phyloP scores from a whole-genome alignment of 1,139 yeast species.

The Chernovozyma aurita region DNA sequence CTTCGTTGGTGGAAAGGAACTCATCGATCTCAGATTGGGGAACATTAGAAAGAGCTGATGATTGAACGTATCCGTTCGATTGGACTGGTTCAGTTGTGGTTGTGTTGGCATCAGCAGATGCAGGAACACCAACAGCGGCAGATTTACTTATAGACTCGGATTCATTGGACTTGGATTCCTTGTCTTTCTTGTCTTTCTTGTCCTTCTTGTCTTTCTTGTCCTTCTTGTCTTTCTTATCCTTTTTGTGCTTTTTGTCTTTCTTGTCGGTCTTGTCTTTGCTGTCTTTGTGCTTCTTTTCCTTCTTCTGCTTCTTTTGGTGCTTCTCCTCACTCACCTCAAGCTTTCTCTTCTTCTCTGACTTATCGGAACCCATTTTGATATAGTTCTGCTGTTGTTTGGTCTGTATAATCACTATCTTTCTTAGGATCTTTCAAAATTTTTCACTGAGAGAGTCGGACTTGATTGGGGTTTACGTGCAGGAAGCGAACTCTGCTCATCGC shows the following conservation, averaged over 20 bases:
- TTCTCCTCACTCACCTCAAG: conserved; percentile 31
- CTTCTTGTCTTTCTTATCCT: too few species aligned
- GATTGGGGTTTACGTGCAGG: too few species aligned
- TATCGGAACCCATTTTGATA: conserved; percentile 27
- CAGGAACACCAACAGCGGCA: conserved; percentile 11
- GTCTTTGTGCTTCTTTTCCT: conserved; percentile 36
- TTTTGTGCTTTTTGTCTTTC: too few species aligned
- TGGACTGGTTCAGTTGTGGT: too few species aligned
- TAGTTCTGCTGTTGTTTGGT: too few species aligned
- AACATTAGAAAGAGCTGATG: conserved; percentile 22
- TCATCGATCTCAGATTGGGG: conserved; percentile 55
- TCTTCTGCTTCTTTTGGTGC: conserved; percentile 40
- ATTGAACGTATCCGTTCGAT: too few species aligned
- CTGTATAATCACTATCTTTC: too few species aligned
- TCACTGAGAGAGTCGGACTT: too few species aligned
- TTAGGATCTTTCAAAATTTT: too few species aligned
- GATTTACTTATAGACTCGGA: conserved; percentile 1
- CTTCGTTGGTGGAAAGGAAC: conserved; percentile 69
- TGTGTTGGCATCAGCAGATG: conserved; percentile 18
- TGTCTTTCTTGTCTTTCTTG: conserved; percentile 11
- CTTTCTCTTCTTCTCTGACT: conserved; percentile 45
- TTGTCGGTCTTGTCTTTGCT: conserved; percentile 16
- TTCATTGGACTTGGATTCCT: conserved; percentile 7
- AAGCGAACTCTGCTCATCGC: too few species aligned
- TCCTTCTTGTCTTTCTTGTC: too few species aligned